Conservation (phyloP, 2,329 filamentous ascomycete species). For the Fusarium falciforme region DNA sequence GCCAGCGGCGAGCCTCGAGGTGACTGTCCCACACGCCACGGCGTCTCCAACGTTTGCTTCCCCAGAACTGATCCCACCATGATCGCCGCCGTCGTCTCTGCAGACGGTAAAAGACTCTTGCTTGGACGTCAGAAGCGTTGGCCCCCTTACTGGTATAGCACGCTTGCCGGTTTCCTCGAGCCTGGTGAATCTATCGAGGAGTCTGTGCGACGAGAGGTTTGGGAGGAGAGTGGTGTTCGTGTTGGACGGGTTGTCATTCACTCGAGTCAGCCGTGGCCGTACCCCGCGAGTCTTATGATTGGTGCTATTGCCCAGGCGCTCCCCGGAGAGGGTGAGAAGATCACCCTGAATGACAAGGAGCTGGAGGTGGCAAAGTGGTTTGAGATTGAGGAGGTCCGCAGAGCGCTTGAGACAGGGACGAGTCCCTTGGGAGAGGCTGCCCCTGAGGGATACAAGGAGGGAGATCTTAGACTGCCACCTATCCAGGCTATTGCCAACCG, state of each 20-base stretch:
- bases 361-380: constrained; percentile 93
- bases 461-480: constrained; percentile 82
- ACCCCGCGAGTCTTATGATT: constrained; percentile 87
- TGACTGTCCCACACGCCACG: constrained; percentile 83
- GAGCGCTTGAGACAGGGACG: constrained; percentile 75
- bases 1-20: constrained; percentile 64
- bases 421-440: constrained; percentile 74
- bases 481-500: constrained; percentile 93
- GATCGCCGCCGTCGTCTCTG: constrained; percentile 91
- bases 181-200: constrained; percentile 88
- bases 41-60: constrained; percentile 91
- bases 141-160: constrained; percentile 88
- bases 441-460: constrained; percentile 77
- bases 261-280: constrained; percentile 89
- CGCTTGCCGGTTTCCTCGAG: constrained; percentile 88
- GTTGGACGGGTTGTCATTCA: constrained; percentile 85
- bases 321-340: constrained; percentile 77
- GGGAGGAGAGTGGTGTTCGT: constrained; percentile 84
- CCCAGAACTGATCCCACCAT: constrained; percentile 94
- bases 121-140: constrained; percentile 88
- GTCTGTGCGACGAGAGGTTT: constrained; percentile 84
- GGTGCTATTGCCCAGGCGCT: constrained; percentile 88
- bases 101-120: constrained; percentile 80
- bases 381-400: constrained; percentile 79
- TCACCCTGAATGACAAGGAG: constrained; percentile 90